These are phyloP conservation scores for Digitaria exilis DNA, from an alignment of 202 grass and related monocot species.

Conservation along the genomic window DNA sequence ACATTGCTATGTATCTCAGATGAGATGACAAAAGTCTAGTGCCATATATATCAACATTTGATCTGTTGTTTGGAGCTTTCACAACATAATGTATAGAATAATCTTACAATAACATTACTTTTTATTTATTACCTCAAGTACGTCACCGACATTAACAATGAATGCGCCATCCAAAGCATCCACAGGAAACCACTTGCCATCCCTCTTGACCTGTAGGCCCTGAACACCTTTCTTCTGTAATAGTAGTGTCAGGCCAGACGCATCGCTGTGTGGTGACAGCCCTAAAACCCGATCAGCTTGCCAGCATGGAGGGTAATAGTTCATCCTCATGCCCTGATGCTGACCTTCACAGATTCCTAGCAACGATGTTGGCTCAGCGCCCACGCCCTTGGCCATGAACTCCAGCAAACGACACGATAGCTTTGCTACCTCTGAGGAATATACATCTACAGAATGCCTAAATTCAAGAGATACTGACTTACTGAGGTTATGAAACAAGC, in stretches of 20 bases:
- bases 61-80: not conserved
- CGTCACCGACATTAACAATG: conserved; percentile 58
- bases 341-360: conserved; percentile 27
- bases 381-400: conserved; percentile 47
- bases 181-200: conserved; percentile 47
- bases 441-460: conserved; percentile 34
- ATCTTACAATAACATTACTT: not conserved
- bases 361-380: conserved; percentile 38
- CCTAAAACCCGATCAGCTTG: conserved; percentile 53
- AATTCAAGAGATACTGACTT: not conserved
- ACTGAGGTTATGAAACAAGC: conserved; percentile 1
- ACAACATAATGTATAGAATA: not conserved
- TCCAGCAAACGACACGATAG: conserved; percentile 37
- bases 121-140: conserved; percentile 49
- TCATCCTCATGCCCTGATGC: conserved; percentile 41
- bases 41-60: not conserved
- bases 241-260: conserved; percentile 38
- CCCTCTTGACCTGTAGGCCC: conserved; percentile 62
- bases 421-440: conserved; percentile 35
- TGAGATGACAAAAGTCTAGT: not conserved
- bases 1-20: not conserved
- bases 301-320: conserved; percentile 60
- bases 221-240: conserved; percentile 55
- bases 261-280: conserved; percentile 57
- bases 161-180: conserved; percentile 36